Evolutionary conservation across 1,284 basidiomycete species (phyloP), one percentile per base, ranked within the genome.

Genomic region (Ganoderma multipileum): DNA sequence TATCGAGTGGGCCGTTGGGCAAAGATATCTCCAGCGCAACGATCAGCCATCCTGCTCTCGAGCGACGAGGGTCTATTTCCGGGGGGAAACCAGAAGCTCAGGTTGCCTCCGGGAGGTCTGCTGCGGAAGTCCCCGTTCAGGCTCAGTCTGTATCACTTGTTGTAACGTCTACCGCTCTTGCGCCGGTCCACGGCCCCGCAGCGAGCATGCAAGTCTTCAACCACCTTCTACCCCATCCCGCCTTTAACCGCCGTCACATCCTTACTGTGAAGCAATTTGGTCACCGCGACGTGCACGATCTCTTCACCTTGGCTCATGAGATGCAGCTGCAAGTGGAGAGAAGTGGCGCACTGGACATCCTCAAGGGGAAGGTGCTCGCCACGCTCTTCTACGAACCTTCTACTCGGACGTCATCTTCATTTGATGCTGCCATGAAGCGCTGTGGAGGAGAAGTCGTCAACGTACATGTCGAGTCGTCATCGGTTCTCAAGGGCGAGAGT

Each of bases 341-440:
- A 50, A 93, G 91, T 74, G 96, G 97, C 4, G 89, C 89, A 3
- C 85, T 99, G 67, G 96, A 99, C 77, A 89, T 99, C 64, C 86
- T 99, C 52, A 93, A 92, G 72, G 97, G 97, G 60, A 94, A 92
- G 71, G 92, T 99, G 0, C 87, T 99, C 5, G 96, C 94, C 78
- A 97, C 93, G n/a, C 81, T 98, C 50, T 99, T 99, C 86, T 99
- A 97, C 81, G 98, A 99, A 80, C 95, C 98, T 2, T 98, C 96
- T 11, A 99, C 98, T 1, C 88, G 98, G 64, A 99, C 98, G 1
- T 95, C 93, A 69, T 88, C 93, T 18, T 99, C 97, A n/a, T 99
- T 99, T 78, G 97, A 99, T 80, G 94, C 97, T 9, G 98, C 98
- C 16, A 99, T 99, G 98, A 96, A 97, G 80, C 91, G 98, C 64